Base-by-base conservation (phyloP, 2,329 filamentous ascomycete genomes). In the Chrysoporthe cubensis region DNA sequence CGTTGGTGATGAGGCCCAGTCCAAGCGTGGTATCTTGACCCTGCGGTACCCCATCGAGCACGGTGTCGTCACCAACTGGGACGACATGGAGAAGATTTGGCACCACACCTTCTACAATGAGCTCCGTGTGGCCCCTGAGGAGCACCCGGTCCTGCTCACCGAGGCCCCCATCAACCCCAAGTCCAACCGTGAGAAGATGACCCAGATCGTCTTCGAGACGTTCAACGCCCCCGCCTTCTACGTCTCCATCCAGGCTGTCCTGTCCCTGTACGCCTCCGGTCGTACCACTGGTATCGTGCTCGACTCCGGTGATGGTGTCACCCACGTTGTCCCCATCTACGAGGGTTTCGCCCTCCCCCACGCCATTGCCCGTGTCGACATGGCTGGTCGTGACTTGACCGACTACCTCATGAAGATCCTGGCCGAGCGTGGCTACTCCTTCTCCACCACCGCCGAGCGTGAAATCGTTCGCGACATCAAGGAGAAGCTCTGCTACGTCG, bases 71-170 rank as follows among this genome's bases (percentile, higher is more conserved):
- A 99, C 96, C 87, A 98, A 98, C 93, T 99, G 96, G 96, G 96
- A 99, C 84, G 96, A 98, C 85, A 98, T 98, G 96, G 96, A 98
- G 89, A 98, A 98, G 91, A 98, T 99, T 79, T 99, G 96, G 96
- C 96, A 99, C 85, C 96, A 99, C 93, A 98, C 96, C 81, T 99
- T 99, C 90, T 99, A 98, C 93, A 99, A 99, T 87, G 96, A 99
- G 89, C 90, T 99, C 81, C 95, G 96, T 95, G 96, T 99, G 74
- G 96, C 96, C 78, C 96, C 96, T 78, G 96, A 99, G 90, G 96
- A 99, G 91, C 96, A 99, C 90, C 96, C 96, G 78, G 94, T 98
- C 82, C 90, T 99, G 81, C 90, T 99, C 83, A 99, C 96, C 77
- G 96, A 99, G 88, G 96, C 96, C 78, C 96, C 96, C 77, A 98